Base-by-base conservation (phyloP, 106 monocot genomes). In the Chionographis japonica region DNA sequence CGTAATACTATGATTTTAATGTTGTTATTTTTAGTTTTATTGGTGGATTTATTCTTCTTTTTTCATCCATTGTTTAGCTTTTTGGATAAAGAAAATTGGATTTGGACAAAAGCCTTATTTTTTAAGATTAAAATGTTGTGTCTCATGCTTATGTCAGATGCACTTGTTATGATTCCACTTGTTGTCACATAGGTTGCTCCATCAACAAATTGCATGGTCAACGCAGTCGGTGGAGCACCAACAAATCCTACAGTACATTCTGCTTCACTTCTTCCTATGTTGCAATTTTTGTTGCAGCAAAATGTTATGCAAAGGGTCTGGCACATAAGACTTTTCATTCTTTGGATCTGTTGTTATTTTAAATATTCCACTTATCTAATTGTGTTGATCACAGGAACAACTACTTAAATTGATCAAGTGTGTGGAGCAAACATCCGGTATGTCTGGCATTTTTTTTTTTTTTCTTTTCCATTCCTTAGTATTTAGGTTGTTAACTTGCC, bases 211-310 rank as follows among this genome's bases (percentile, higher is more conserved):
- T 14, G 8, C 40, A 9, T 43, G 16, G 50, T 38, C 8, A 77
- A 72, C 52, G 16, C 46, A 67, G 49, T 68, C 41, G 17, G 49
- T 63, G 78, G 78, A 68, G 8, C 74, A 69, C 38, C 82, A 63
- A 37, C 69, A 70, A 72, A 59, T 68, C 10, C 68, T 66, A 16
- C 74, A 18, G 56, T 69, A 53, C 65, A 63, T 68, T 59, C 83
- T 62, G 56, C 78, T 55, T 54, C 69, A 54, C 4, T 88, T 71
- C 78, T 91, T 75, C 85, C 95, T 51, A 35, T 68, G 35, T 64
- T 95, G 67, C 95, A 88, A 61, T 84, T 80, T 70, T 52, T 95
- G 12, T 65, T 91, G 56, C 91, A 86, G 67, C 95, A 88, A 79
- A 95, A 91, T 66, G 70, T 66, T 52, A 71, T 80, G 66, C 92